These are phyloP conservation scores for Calonectria henricotiae DNA, from an alignment of 2,329 filamentous ascomycete species.

Conservation along the genomic window DNA sequence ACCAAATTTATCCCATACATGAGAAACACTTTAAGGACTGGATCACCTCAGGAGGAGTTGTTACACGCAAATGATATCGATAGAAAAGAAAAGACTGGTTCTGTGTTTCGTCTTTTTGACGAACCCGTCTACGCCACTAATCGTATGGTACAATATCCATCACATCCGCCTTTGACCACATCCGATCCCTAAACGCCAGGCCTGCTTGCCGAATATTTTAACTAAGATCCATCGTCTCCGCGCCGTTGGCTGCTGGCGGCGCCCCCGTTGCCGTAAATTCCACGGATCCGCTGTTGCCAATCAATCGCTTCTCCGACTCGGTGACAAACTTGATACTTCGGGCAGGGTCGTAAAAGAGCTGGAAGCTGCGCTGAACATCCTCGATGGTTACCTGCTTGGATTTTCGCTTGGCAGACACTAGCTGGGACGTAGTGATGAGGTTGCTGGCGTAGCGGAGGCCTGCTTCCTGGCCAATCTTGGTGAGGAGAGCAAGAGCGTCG, in stretches of 20 bases:
- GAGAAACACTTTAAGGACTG: no score
- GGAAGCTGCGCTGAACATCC: conserved; percentile 94
- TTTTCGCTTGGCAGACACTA: conserved; percentile 88
- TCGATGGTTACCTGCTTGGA: conserved; percentile 87
- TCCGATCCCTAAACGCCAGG: conserved; percentile 54
- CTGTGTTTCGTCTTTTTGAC: conserved; percentile 39
- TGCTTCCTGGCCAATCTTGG: conserved; percentile 95
- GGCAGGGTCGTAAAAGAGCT: conserved; percentile 91
- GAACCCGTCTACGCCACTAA: conserved; percentile 51
- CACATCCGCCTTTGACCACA: conserved; percentile 46
- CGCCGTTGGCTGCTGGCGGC: conserved; percentile 53
- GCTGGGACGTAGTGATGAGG: conserved; percentile 93
- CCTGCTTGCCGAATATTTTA: conserved; percentile 54
- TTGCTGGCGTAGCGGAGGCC: conserved; percentile 98
- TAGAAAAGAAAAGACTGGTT: conserved; percentile 38
- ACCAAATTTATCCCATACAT: background rate
- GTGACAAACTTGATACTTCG: conserved; percentile 92
- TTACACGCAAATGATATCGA: conserved; percentile 27
- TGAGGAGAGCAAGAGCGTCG: conserved; percentile 91
- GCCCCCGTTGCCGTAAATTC: conserved; percentile 73
- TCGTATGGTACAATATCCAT: conserved; percentile 54
- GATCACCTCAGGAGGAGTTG: background rate
- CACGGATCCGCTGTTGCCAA: conserved; percentile 88
- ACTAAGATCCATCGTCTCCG: conserved; percentile 67
- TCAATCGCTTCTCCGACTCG: conserved; percentile 93